These are phyloP conservation scores for Lasiosphaeris hirsuta DNA, from an alignment of 495 filamentous ascomycete genomes.

Conservation along the genomic window DNA sequence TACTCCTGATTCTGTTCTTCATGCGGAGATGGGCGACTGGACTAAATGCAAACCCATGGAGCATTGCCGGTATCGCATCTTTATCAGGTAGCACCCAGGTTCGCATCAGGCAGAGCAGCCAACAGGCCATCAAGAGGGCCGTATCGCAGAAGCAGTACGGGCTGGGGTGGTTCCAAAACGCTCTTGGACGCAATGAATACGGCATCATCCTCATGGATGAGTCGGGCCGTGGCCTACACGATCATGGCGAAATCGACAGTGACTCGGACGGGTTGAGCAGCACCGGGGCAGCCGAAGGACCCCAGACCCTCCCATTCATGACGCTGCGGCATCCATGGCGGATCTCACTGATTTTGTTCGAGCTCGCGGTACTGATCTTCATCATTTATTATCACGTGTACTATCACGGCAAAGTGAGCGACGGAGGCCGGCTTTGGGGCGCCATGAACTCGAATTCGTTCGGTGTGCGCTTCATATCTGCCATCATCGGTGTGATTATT, in stretches of 20 bases:
- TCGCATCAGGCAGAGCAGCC: conserved; percentile 20
- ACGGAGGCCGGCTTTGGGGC: conserved; percentile 23
- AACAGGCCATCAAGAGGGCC: conserved; percentile 15
- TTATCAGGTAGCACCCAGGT: conserved; percentile 19
- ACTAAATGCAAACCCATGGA: conserved; percentile 34
- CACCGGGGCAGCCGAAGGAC: not conserved
- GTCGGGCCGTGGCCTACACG: conserved; percentile 20
- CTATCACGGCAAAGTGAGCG: conserved; percentile 23
- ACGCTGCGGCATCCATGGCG: conserved; percentile 28
- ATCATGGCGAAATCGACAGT: not conserved
- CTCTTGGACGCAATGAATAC: conserved; percentile 24
- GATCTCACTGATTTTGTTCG: conserved; percentile 23
- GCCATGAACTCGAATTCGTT: conserved; percentile 34
- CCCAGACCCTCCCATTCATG: conserved; percentile 24
- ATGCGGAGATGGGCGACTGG: conserved; percentile 26
- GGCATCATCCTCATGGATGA: conserved; percentile 33
- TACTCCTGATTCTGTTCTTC: conserved; percentile 22
- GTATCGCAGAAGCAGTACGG: conserved; percentile 24
- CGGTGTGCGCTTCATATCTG: conserved; percentile 35
- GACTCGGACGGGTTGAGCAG: conserved; percentile 7
- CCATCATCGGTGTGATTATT: conserved; percentile 31
- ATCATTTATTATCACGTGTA: conserved; percentile 35
- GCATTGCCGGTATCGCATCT: conserved; percentile 31
- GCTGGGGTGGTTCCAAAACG: conserved; percentile 25
- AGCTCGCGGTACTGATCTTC: conserved; percentile 27